phyloP scores from a whole-genome alignment of 1,284 basidiomycete genomes.

The Bondarzewia mesenterica region DNA sequence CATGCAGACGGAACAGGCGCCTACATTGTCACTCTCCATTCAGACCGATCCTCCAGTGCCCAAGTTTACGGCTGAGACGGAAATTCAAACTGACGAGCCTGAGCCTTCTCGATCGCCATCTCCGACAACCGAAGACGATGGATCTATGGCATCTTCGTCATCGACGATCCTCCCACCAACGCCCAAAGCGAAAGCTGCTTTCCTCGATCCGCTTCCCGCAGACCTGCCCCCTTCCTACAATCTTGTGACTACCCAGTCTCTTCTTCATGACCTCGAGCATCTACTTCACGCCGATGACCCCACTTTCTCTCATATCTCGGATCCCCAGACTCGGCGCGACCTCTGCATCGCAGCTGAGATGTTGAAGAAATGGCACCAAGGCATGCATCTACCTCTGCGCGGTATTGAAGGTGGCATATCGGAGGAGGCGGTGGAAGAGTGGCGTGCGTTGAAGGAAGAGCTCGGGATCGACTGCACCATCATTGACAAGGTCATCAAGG shows the following conservation, averaged over 20 bases:
- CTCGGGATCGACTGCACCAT: constrained; percentile 69
- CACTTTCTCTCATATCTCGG: constrained; percentile 12
- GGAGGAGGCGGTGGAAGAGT: constrained; percentile 56
- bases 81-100: constrained; percentile 35
- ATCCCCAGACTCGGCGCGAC: constrained; percentile 21
- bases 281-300: constrained; percentile 16
- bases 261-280: constrained; percentile 36
- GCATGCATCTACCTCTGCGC: constrained; percentile 43
- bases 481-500: constrained; percentile 63
- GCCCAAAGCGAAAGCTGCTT: constrained; percentile 37
- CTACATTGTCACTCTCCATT: constrained; percentile 26
- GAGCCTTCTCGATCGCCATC: constrained; percentile 25
- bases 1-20: constrained; percentile 21
- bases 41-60: constrained; percentile 29
- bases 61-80: constrained; percentile 29
- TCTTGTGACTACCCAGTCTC: constrained; percentile 27
- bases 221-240: constrained; percentile 69
- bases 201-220: constrained; percentile 21
- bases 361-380: constrained; percentile 62
- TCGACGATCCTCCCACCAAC: constrained; percentile 62
- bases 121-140: constrained; percentile 33
- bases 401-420: constrained; percentile 43
- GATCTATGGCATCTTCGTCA: constrained; percentile 59
- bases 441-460: constrained; percentile 69
- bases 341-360: constrained; percentile 47